Evolutionary conservation across 2,329 filamentous ascomycete species (phyloP), one percentile per base, ranked within the genome.

Genomic region (Penicillium digitatum): DNA sequence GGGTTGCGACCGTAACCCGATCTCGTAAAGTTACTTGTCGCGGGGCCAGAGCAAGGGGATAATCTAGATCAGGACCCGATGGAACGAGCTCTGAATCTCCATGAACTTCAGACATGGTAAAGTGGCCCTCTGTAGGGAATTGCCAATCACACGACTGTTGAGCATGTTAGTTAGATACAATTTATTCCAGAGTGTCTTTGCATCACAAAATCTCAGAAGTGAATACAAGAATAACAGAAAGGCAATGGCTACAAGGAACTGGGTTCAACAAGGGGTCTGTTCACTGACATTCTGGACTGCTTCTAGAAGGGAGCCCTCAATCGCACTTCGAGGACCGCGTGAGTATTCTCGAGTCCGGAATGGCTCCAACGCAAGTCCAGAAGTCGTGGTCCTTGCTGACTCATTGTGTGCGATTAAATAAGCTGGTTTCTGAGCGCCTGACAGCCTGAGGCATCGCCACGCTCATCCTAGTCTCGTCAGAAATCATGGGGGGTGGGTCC

Each of bases 11-110:
- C 0, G 90, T 95, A 62, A 91, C 86, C 47, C 90, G 84, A 74
- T 95, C 90, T 59, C 90, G 84, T 54, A 95, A 83, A 1, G 86
- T 93, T 59, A 95, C 89, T 72, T 89, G 87, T 59, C 86, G 85
- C 42, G 89, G 87, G 20, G 79, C 74, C 67, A 95, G 87, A 60
- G 84, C 83, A 29, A 80, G 72, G 47, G 90, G 89, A 47, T 93
- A 79, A 47, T 84, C 70, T 43, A 64, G 61, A 42, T 72, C 70
- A 31, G 66, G 67, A 26, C 67, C 63, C 31, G 71, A 61, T 45
- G 67, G 55, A 20, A 66, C 62, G 49, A 67, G 61, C 47, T 69
- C 61, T 52, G 69, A 57, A 58, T 74, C 71, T 54, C 66, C 69
- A 62, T 72, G 69, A 43, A 69, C 67, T 55, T 71, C 70, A 55